Percentiles rank a stretch among this genome's conserved stretches.
These are phyloP conservation scores for Gastrolobium bilobum DNA, from an alignment of 306 rosid species.

Conservation along the genomic window DNA sequence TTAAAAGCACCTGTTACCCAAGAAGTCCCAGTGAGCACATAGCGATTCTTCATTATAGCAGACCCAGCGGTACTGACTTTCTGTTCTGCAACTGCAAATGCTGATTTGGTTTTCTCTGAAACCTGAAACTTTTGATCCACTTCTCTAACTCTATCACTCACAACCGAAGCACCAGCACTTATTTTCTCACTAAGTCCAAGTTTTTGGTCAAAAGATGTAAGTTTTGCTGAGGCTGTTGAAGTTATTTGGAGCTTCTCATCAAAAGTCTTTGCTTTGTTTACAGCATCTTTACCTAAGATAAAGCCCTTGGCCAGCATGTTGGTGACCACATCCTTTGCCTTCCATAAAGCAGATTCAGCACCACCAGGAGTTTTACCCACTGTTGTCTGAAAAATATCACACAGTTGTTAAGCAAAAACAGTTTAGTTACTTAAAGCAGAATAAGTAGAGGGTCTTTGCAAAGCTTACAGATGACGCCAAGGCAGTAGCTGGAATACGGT, in stretches of 20 bases:
- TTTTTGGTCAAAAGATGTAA: conserved; percentile 85
- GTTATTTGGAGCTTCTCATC: conserved; percentile 89
- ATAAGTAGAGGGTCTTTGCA: conserved; percentile 14
- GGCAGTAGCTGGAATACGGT: conserved; percentile 80
- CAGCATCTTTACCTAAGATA: conserved; percentile 91
- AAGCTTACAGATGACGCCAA: conserved; percentile 69
- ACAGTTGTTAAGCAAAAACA: conserved; percentile 31
- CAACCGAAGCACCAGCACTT: conserved; percentile 79
- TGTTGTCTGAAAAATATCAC: conserved; percentile 56
- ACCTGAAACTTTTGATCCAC: conserved; percentile 98
- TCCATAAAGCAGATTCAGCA: conserved; percentile 75
- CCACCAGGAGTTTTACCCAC: conserved; percentile 63
- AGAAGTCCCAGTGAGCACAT: conserved; percentile 75
- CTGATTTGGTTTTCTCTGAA: conserved; percentile 94
- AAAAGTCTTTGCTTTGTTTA: conserved; percentile 80
- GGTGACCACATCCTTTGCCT: conserved; percentile 95
- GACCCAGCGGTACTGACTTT: conserved; percentile 89
- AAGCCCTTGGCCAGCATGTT: conserved; percentile 97
- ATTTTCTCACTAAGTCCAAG: conserved; percentile 90
- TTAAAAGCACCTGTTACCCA: conserved; percentile 93
- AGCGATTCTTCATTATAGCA: conserved; percentile 94
- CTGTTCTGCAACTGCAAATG: conserved; percentile 92
- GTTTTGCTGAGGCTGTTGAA: conserved; percentile 89
- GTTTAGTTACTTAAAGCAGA: conserved; percentile 12
- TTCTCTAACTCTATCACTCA: conserved; percentile 82